These are phyloP conservation scores for Leucogyrophana mollusca DNA, from an alignment of 768 basidiomycete genomes.

Conservation along the genomic window DNA sequence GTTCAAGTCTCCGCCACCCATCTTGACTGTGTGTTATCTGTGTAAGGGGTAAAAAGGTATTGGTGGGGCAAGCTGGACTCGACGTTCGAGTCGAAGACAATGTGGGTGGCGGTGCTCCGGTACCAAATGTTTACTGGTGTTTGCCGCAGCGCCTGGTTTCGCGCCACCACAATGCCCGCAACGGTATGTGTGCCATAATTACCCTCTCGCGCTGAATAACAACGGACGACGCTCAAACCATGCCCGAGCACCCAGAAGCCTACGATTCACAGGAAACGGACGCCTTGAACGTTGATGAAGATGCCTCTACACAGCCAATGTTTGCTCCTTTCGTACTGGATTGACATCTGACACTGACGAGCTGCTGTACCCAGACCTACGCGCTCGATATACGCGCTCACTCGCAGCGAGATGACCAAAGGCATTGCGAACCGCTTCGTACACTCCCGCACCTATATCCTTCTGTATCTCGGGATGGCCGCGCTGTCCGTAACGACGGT, in stretches of 20 bases:
- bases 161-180: neutral
- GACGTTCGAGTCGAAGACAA: constrained; percentile 5
- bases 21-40: constrained; percentile 49
- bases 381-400: constrained; percentile 83
- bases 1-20: constrained; percentile 98
- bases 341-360: constrained; percentile 14
- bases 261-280: constrained; percentile 36
- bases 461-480: constrained; percentile 88
- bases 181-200: neutral
- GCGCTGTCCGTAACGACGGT: constrained; percentile 85
- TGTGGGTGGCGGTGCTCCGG: constrained; percentile 7
- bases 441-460: constrained; percentile 83
- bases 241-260: constrained; percentile 32
- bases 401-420: constrained; percentile 76
- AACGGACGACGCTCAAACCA: constrained; percentile 14
- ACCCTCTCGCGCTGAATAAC: neutral
- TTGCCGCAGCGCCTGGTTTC: constrained; percentile 16
- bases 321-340: constrained; percentile 20
- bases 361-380: constrained; percentile 48
- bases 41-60: constrained; percentile 6
- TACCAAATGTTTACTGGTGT: constrained; percentile 29
- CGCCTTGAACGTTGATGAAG: constrained; percentile 29
- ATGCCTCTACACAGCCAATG: constrained; percentile 22
- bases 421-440: constrained; percentile 91
- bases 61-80: constrained; percentile 6